These are phyloP conservation scores for Acanthamoeba sp. DNA, from an alignment of 208 protist species.

Conservation along the genomic window DNA sequence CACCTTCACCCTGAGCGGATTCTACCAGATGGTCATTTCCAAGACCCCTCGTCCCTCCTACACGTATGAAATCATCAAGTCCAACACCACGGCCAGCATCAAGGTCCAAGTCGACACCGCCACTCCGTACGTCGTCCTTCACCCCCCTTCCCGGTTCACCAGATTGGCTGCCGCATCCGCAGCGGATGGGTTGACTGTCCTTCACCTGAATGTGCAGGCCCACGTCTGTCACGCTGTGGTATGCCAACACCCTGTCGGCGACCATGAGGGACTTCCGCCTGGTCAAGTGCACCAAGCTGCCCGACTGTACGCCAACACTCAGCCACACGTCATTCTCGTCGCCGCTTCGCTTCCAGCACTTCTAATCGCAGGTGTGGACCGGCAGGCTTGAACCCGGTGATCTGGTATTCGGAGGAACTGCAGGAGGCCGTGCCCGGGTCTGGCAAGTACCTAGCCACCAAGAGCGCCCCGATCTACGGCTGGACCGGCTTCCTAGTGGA, in stretches of 20 bases:
- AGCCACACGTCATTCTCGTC: neutral
- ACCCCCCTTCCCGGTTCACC: neutral
- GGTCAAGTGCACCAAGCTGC: conserved; percentile 49
- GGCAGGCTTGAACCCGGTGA: conserved; percentile 53
- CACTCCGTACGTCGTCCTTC: neutral
- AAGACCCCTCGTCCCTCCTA: neutral
- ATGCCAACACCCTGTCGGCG: conserved; percentile 44
- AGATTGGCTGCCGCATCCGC: neutral
- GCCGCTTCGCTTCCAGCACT: neutral
- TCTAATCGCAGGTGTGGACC: neutral
- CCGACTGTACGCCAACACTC: conserved; percentile 17
- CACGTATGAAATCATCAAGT: conserved; percentile 30
- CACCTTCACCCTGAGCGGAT: neutral
- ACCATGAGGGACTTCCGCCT: conserved; percentile 47
- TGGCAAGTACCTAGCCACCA: conserved; percentile 20
- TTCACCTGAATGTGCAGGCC: neutral
- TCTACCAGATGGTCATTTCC: conserved; percentile 41
- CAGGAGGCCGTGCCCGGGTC: neutral
- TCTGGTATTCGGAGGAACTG: conserved; percentile 14
- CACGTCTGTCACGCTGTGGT: conserved; percentile 35
- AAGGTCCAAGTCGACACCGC: conserved; percentile 11
- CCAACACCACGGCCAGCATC: conserved; percentile 59
- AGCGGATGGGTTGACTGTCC: no score
- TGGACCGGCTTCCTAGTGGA: conserved; percentile 64
- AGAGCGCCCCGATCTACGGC: conserved; percentile 22